Evolutionary conservation across 139 green algal genomes (phyloP).

Genomic region (Chlorella ohadii): DNA sequence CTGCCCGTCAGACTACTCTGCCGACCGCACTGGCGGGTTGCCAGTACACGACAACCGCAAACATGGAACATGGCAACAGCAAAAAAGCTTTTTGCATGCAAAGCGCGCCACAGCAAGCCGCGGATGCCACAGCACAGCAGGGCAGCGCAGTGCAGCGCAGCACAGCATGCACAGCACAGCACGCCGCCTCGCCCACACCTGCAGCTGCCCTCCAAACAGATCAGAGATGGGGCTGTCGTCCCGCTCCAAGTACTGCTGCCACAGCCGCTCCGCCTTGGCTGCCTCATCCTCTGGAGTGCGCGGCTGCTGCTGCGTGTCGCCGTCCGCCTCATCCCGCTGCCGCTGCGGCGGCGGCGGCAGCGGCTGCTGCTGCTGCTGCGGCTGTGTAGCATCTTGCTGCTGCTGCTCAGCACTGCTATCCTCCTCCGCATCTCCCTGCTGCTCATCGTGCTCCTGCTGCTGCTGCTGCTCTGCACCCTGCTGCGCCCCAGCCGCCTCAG

Average conservation of each 20-base stretch:
- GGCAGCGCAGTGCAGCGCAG: background rate
- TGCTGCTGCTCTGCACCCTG: background rate
- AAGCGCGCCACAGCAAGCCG: no score
- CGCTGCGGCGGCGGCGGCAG: background rate
- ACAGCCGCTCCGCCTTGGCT: conserved; percentile 59
- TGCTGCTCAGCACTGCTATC: background rate
- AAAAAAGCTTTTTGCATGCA: no score
- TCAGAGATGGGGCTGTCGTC: conserved; percentile 54
- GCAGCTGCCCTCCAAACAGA: conserved; percentile 65
- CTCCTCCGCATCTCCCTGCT: background rate
- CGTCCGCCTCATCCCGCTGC: background rate
- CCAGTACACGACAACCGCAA: no score
- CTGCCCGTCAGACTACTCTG: no score
- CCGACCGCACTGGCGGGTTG: no score
- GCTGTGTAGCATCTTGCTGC: background rate
- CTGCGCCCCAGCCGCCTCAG: background rate
- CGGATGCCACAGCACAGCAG: no score
- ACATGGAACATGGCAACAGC: no score
- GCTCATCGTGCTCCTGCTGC: background rate
- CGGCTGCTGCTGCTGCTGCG: conserved; percentile 4
- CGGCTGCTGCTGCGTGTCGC: conserved; percentile 8
- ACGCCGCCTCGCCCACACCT: background rate
- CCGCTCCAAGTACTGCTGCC: conserved; percentile 38
- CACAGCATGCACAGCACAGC: background rate
- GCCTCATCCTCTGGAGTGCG: conserved; percentile 38